Base-by-base conservation (phyloP, 1,139 yeast genomes). In the Saccharomycopsis hybrid region DNA sequence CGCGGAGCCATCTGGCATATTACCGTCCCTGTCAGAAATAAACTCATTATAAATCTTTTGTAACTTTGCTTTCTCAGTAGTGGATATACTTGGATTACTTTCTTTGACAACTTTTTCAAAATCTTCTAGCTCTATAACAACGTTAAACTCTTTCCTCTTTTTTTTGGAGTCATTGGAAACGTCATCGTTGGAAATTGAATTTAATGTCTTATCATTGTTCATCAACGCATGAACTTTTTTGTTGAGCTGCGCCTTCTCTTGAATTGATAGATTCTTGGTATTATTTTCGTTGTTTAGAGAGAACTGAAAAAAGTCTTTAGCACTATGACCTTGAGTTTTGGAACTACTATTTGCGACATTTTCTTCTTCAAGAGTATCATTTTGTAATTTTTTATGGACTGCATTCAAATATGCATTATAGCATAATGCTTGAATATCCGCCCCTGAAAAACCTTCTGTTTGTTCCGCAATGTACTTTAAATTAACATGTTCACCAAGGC, bases 381-480 rank as follows among this genome's bases (percentile, higher is more conserved):
- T 61, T 28, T 80, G 82, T 49, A 90, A 71, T 52, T 75, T 78
- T 42, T 82, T 82, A 63, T 92, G 97, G 24, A 92, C 95, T 5
- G 96, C 95, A 57, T 83, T 85, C 62, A 92, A 73, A 61, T 90
- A 89, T 0, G 97, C 96, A 66, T 89, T 92, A 65, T 89, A 90
- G 42, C 90, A 83, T 47, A 92, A 70, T 0, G 97, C 97, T 66
- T 90, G 97, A 64, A 92, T 70, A 67, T 92, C 98, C 0, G 98
- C 98, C 11, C 97, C 97, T 37, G 96, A 85, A 60, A 78, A 90
- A 0, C 96, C 96, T 1, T 73, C 78, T 0, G 96, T 82, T 5
- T 65, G 59, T 18, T 62, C 59, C 0, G 96, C 92, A 47, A 89
- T 70, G n/a, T 66, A 72, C 1, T 66, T 65, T 42, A 89, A 66